Base-by-base conservation (phyloP, 2,329 filamentous ascomycete genomes). In the Cladophialophora bantiana region DNA sequence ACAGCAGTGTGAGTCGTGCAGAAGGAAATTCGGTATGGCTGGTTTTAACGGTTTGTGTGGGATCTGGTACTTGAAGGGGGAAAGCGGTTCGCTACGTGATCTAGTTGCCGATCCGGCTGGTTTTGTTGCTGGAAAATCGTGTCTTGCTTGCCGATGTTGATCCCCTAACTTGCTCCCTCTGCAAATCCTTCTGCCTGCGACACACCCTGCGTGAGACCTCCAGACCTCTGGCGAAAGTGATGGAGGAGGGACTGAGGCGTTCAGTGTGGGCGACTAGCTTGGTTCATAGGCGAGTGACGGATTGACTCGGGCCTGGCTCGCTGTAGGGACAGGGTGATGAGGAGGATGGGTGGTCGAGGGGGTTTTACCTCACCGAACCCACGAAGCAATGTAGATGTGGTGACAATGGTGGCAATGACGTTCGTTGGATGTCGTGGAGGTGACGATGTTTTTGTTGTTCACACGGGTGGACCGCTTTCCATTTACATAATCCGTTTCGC, bases 31-130 rank as follows among this genome's bases (percentile, higher is more conserved):
- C 48, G 53, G 42, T 31, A 32, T 32, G 34, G 48, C 20, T 35
- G 40, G 31, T 42, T 32, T 36, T 60, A 53, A 40, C 18, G 52
- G n/a, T 42, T 54, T 64, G 61, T 59, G 57, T 42, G 62, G 34
- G 38, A 61, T 50, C 15, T 31, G 32, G 34, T 34, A 38, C 36
- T 45, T 50, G 50, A 34, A 59, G 58, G 58, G 59, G 62, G 58
- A 62, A 62, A 59, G 60, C 62, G 58, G 58, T 66, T 66, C 64
- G 64, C 58, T 56, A 52, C 64, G 66, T 58, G 59, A 40, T 59
- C 42, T 65, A 59, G 58, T 65, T 35, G 53, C 40, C 50, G 45
- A 59, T 60, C 40, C 32, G 52, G 60, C 52, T 56, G 50, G 32
- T 18, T 50, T 50, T 20, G 59, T 53, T 34, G n/a, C 31, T 15